phyloP scores from a whole-genome alignment of 768 basidiomycete species.

The Agaricus subrufescens region DNA sequence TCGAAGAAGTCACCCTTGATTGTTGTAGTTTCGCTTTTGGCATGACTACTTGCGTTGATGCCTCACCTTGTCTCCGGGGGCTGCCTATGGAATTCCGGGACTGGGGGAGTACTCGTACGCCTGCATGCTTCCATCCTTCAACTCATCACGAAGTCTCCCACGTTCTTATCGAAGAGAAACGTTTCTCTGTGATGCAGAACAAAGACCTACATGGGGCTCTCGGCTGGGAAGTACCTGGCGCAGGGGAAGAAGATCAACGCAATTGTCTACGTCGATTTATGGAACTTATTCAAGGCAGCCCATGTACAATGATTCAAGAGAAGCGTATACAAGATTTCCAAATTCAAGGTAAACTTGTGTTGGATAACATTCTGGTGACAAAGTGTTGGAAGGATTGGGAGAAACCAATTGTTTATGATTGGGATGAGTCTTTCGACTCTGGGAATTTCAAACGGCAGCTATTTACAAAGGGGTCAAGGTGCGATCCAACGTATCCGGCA shows the following conservation, averaged over 20 bases:
- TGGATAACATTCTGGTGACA: neutral
- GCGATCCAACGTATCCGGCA: too few relatives aligned
- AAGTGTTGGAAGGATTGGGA: constrained; percentile 2
- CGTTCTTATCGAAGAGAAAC: constrained; percentile 4
- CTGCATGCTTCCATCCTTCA: neutral
- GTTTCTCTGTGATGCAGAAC: constrained; percentile 13
- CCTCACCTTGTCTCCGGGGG: neutral
- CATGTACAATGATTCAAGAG: neutral
- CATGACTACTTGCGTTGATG: neutral
- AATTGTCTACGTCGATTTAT: constrained; percentile 5
- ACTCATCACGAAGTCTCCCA: neutral
- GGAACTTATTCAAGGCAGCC: constrained; percentile 3
- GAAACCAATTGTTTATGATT: neutral
- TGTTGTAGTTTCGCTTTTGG: constrained; percentile 12
- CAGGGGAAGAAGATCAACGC: neutral
- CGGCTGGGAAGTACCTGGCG: neutral
- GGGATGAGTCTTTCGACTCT: too few relatives aligned
- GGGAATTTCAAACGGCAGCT: too few relatives aligned
- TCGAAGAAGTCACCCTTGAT: constrained; percentile 35
- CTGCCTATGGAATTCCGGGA: neutral
- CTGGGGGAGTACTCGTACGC: constrained; percentile 1
- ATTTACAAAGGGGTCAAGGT: too few relatives aligned
- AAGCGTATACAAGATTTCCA: neutral
- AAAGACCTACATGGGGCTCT: neutral
- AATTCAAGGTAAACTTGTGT: neutral